Evolutionary conservation across 495 filamentous ascomycete genomes (phyloP), one percentile per base, ranked within the genome.

Genomic region (Xylaria acuta): DNA sequence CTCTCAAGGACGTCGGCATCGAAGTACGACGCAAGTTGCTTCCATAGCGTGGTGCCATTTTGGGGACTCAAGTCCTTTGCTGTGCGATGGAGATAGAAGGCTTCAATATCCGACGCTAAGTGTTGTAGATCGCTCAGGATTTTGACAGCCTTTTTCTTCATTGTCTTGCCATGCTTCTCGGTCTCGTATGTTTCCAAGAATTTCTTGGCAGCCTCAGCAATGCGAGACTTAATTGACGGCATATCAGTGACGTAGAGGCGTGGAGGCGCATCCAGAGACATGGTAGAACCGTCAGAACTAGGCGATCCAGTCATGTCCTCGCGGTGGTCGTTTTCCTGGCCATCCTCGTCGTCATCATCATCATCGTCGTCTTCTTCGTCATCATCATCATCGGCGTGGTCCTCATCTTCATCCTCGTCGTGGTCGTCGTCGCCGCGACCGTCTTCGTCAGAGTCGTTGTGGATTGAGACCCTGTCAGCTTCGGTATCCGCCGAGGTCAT

Each of bases 131-230:
- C 88, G 5, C 86, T 85, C 38, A 98, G 83, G 22, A 97, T 97
- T 69, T 87, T 86, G 2, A 84, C 79, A 6, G 97, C 94, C 80
- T 93, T 95, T 54, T 90, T 88, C 72, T 92, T 91, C 85, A 95
- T 90, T 18, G 84, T 82, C 71, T 87, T 90, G 27, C 86, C 84
- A 66, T 89, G 88, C 70, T 93, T 88, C 64, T 94, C 89, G 6
- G 86, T 90, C 81, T 97, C 95, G 74, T 98, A 93, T 1, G 87
- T 80, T 70, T 94, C 91, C 43, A 98, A 82, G 79, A 99, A 97
- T 66, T 84, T 89, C 76, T 92, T 92, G 0, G 97, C 95, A 69
- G 90, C 86, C 43, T 87, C 83, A 40, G 90, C 87, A 72, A 97
- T 95, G 51, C 92, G 86, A 63, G 95, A 88, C 72, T 95, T 89